A percentile compares a stretch with the other conserved stretches of the same genome.
These are phyloP conservation scores for Fusarium concolor DNA, from an alignment of 2,329 filamentous ascomycete genomes.

Conservation along the genomic window DNA sequence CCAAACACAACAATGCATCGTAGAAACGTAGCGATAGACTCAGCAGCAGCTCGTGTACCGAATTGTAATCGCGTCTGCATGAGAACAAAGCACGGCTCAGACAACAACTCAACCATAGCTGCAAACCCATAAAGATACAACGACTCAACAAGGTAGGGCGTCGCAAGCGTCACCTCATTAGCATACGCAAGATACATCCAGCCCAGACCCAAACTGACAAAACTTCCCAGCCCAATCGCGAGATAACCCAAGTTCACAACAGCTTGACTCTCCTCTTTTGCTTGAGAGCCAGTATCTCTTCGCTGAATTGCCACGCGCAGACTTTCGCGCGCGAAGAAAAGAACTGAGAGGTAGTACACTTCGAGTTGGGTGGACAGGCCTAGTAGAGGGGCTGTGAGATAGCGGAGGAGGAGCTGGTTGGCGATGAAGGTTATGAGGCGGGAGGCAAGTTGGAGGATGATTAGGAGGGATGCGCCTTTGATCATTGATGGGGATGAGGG, in stretches of 20 bases:
- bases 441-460: slow-evolving; percentile 88
- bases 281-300: slow-evolving; percentile 56
- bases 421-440: slow-evolving; percentile 88
- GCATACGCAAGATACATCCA: slow-evolving; percentile 72
- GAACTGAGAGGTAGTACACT: slow-evolving; percentile 89
- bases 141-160: slow-evolving; percentile 70
- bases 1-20: slow-evolving; percentile 82
- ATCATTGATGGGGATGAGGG: slow-evolving; percentile 56
- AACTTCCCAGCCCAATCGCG: slow-evolving; percentile 74
- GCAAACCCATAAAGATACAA: slow-evolving; percentile 67
- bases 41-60: slow-evolving; percentile 81
- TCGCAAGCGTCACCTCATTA: slow-evolving; percentile 60
- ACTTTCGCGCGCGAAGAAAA: slow-evolving; percentile 94
- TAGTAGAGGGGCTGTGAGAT: slow-evolving; percentile 84
- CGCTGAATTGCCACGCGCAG: slow-evolving; percentile 92
- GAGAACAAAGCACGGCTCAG: slow-evolving; percentile 90
- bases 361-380: slow-evolving; percentile 92
- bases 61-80: slow-evolving; percentile 86
- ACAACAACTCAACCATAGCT: slow-evolving; percentile 78
- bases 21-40: slow-evolving; percentile 82
- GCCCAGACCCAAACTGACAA: slow-evolving; percentile 73
- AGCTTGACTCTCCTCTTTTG: slow-evolving; percentile 68
- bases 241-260: slow-evolving; percentile 91
- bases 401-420: slow-evolving; percentile 91
- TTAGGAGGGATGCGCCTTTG: slow-evolving; percentile 84